A percentile compares a stretch with the other conserved stretches of the same genome.
Conservation (phyloP, 768 basidiomycete species). For the Lactifluus echinatus region DNA sequence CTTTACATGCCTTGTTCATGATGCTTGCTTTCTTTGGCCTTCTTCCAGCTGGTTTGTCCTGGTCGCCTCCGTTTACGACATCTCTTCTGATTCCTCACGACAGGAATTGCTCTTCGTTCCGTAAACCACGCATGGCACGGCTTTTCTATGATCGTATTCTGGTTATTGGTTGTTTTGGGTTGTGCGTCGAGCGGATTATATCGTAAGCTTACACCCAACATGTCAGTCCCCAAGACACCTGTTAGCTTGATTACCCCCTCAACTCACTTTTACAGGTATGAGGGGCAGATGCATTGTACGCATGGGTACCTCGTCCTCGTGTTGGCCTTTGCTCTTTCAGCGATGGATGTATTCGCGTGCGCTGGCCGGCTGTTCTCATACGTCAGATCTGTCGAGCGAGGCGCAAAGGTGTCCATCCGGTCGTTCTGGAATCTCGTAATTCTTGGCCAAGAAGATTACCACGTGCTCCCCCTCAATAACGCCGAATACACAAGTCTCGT, state of each 20-base stretch:
- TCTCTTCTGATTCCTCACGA: slow-evolving; percentile 1
- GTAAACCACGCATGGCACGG: slow-evolving; percentile 60
- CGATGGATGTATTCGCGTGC: slow-evolving; percentile 45
- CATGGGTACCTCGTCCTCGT: slow-evolving; percentile 54
- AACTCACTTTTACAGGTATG: slow-evolving; percentile 56
- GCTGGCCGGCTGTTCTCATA: slow-evolving; percentile 46
- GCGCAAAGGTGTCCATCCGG: slow-evolving; percentile 37
- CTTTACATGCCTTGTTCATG: slow-evolving; percentile 67
- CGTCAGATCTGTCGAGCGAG: slow-evolving; percentile 27
- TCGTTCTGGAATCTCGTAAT: slow-evolving; percentile 52
- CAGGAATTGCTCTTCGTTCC: slow-evolving; percentile 76
- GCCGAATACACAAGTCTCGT: slow-evolving; percentile 54
- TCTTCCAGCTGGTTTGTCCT: slow-evolving; percentile 63
- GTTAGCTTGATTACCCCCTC: no score
- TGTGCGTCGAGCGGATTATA: slow-evolving; percentile 64
- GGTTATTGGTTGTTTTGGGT: slow-evolving; percentile 51
- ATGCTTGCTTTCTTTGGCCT: slow-evolving; percentile 72
- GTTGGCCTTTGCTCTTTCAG: slow-evolving; percentile 37
- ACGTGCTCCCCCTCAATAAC: slow-evolving; percentile 5
- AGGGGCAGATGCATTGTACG: slow-evolving; percentile 49
- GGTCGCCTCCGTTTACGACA: background rate
- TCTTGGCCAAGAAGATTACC: slow-evolving; percentile 36
- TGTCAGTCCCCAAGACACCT: slow-evolving; percentile 61
- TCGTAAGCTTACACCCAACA: slow-evolving; percentile 69
- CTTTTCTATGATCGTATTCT: slow-evolving; percentile 53